Base-by-base conservation (phyloP, 192 early-diverging fungal species). In the Pilaira anomala region DNA sequence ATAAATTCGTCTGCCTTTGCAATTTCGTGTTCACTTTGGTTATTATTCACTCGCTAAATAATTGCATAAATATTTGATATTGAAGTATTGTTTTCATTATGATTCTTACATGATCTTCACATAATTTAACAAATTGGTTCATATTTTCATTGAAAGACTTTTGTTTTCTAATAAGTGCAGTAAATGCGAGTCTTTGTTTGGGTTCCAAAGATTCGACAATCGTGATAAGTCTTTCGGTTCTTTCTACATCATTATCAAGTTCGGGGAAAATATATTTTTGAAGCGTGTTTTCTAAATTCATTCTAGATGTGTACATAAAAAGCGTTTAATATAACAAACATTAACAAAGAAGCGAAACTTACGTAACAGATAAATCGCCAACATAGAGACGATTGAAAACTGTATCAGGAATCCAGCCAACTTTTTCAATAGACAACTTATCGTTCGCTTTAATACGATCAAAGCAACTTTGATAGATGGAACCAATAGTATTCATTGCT, bases 341-440 rank as follows among this genome's bases (percentile, higher is more conserved):
- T 28, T 58, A n/a, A 75, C 66, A 22, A 19, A 39, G 7, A 45
- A 1, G n/a, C 25, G 2, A 18, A 24, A 65, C 84, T 68, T 80
- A 90, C 87, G 79, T 85, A 5, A 87, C 76, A n/a, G 94, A 91
- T 3, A 78, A 65, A 48, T 96, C 94, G 63, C 92, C 90, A 21
- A 93, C 74, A 68, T 94, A 98, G 16, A 94, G 68, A n/a, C 88
- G 75, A 52, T 92, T 86, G 19, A 97, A 67, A n/a, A 98, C 70
- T 22, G 73, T 81, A 18, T 85, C 80, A 2, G 94, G 93, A 66
- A 98, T 95, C 84, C 90, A 89, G 11, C 78, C 83, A 79, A 93
- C 90, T 48, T 88, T 89, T 19, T 75, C 79, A 24, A 78, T 72
- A 2, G 83, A 78, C 7, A 69, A 65, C 13, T 65, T 75, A 2